A percentile compares a stretch with the other conserved stretches of the same genome.
Evolutionary conservation across 306 rosid genomes (phyloP).

Genomic region (Vachellia pachyceras): DNA sequence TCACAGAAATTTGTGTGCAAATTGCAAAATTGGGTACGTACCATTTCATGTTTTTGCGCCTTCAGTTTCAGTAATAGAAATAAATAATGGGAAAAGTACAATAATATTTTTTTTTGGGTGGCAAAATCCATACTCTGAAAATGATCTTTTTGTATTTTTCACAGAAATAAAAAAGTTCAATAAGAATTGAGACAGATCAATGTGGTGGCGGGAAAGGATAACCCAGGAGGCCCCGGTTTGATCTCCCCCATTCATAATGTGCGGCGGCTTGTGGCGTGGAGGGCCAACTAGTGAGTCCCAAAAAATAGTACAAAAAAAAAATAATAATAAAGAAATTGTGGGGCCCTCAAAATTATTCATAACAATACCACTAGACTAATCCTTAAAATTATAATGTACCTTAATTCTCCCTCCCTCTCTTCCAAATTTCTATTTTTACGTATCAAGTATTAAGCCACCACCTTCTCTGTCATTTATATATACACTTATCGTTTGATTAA

Average conservation of each 20-base stretch:
- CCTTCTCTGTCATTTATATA: background rate
- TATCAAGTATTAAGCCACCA: too few species aligned
- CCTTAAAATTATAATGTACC: conserved; percentile 38
- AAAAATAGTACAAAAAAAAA: conserved; percentile 2
- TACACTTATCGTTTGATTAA: too few species aligned
- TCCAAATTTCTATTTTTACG: background rate
- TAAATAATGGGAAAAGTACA: too few species aligned
- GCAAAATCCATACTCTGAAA: background rate
- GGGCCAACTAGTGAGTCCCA: conserved; percentile 31
- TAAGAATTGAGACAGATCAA: background rate
- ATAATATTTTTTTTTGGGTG: too few species aligned
- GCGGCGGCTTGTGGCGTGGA: conserved; percentile 25
- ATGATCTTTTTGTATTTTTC: background rate
- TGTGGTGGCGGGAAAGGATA: conserved; percentile 18
- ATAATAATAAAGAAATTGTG: background rate
- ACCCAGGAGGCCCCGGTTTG: background rate
- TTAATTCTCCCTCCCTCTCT: background rate
- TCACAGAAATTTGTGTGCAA: too few species aligned
- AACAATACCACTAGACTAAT: conserved; percentile 2
- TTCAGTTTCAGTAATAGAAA: too few species aligned
- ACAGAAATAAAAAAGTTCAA: background rate
- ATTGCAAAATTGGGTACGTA: too few species aligned
- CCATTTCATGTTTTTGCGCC: too few species aligned
- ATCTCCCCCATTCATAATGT: conserved; percentile 18
- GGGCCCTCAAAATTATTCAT: conserved; percentile 31